These are phyloP conservation scores for Cercophora samala DNA, from an alignment of 495 filamentous ascomycete species.

Conservation along the genomic window DNA sequence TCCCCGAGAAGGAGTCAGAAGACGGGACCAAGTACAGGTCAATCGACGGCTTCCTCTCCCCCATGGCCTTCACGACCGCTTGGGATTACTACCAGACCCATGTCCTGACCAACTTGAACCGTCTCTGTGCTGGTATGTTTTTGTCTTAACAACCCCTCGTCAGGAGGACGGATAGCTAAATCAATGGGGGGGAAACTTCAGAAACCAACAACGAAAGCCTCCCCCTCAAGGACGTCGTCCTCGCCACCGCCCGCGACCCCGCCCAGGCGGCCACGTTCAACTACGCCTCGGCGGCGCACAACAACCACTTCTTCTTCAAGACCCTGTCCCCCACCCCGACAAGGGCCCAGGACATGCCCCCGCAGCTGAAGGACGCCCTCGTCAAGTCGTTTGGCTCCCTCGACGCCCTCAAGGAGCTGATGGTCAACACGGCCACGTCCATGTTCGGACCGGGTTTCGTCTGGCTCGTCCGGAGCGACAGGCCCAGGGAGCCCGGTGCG, in stretches of 20 bases:
- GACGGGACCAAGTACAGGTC: neutral
- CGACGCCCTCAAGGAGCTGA: slow-evolving; percentile 72
- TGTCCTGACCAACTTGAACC: slow-evolving; percentile 71
- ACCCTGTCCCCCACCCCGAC: slow-evolving; percentile 46
- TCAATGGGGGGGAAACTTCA: neutral
- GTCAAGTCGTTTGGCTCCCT: slow-evolving; percentile 69
- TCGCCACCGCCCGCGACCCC: slow-evolving; percentile 75
- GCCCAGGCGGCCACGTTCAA: slow-evolving; percentile 80
- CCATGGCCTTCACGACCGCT: slow-evolving; percentile 63
- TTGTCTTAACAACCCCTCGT: neutral
- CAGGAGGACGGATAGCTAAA: neutral
- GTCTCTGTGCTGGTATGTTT: slow-evolving; percentile 64
- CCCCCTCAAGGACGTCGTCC: slow-evolving; percentile 59
- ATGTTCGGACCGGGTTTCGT: slow-evolving; percentile 98
- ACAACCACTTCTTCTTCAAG: slow-evolving; percentile 94
- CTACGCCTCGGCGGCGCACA: slow-evolving; percentile 90
- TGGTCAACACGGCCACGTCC: slow-evolving; percentile 74
- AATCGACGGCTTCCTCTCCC: slow-evolving; percentile 55
- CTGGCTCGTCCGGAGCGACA: slow-evolving; percentile 70
- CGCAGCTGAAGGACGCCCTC: slow-evolving; percentile 41
- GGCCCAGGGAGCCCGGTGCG: slow-evolving; percentile 32
- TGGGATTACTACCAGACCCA: slow-evolving; percentile 80
- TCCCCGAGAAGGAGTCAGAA: slow-evolving; percentile 42
- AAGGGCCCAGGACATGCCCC: slow-evolving; percentile 28
- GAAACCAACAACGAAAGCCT: slow-evolving; percentile 56